Evolutionary conservation across 371 early-diverging fungal genomes (phyloP).

Genomic region (Cokeromyces recurvatus): DNA sequence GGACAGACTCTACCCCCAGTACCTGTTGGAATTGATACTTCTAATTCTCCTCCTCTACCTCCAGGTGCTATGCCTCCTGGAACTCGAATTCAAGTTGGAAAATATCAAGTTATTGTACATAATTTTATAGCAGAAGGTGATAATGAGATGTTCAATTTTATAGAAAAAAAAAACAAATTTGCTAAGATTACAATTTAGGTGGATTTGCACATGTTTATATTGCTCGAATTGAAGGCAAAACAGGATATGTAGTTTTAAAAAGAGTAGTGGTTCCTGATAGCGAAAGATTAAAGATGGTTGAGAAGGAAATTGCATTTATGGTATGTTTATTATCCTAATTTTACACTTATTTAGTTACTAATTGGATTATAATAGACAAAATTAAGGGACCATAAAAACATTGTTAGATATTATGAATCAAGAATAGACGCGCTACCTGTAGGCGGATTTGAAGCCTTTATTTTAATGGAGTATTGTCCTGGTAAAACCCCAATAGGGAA

Average conservation of each 20-base stretch:
- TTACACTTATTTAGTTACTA: not conserved
- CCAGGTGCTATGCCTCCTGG: slow-evolving; percentile 49
- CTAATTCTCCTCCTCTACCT: slow-evolving; percentile 32
- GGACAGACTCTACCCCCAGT: slow-evolving; percentile 45
- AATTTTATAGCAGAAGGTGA: slow-evolving; percentile 50
- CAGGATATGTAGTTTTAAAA: slow-evolving; percentile 68
- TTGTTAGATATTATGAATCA: slow-evolving; percentile 76
- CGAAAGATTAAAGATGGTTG: slow-evolving; percentile 55
- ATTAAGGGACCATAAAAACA: slow-evolving; percentile 77
- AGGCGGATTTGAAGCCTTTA: slow-evolving; percentile 73
- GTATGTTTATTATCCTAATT: too few relatives aligned
- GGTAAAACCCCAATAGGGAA: slow-evolving; percentile 39
- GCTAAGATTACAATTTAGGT: slow-evolving; percentile 34
- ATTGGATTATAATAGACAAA: slow-evolving; percentile 42
- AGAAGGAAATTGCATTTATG: slow-evolving; percentile 76
- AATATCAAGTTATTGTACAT: slow-evolving; percentile 49
- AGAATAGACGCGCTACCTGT: slow-evolving; percentile 53
- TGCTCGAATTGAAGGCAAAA: slow-evolving; percentile 56
- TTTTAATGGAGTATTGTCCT: slow-evolving; percentile 89
- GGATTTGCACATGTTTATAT: slow-evolving; percentile 88
- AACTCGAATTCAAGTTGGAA: slow-evolving; percentile 49
- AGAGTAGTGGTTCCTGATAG: slow-evolving; percentile 71
- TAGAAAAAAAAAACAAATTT: not conserved
- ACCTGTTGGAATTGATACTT: slow-evolving; percentile 38
- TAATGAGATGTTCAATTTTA: too few relatives aligned